Base-by-base conservation (phyloP, 352 stramenopile species). In the Elongisporangium senticosum region DNA sequence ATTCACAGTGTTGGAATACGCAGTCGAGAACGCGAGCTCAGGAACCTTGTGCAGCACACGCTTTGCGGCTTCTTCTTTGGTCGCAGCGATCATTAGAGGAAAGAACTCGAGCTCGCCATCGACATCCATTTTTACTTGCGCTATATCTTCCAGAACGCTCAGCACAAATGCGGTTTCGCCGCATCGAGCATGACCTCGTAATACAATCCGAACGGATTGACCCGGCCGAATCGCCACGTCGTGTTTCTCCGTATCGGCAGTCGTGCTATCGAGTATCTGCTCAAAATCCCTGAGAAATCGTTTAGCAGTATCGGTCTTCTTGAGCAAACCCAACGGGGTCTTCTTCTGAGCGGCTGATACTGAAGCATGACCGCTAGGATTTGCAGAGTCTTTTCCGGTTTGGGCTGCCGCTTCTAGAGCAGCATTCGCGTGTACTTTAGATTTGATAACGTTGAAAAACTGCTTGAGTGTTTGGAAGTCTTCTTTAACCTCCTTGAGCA, bases 31-130 rank as follows among this genome's bases (percentile, higher is more conserved):
- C 6, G 78, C 66, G 7, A 94, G 59, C 23, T 79, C 71, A 3
- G 82, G 82, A 2, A 92, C 70, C 23, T 70, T 65, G 39, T 88
- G 76, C 8, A 94, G 62, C 22, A 87, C 79, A 17, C 56, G 70
- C 19, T 86, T 88, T 2, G 68, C 57, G 19, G 73, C 58, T 14
- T 94, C 82, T 2, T 78, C 54, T 26, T 79, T 84, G 2, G 82
- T 87, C 0, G 73, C 73, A 7, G 79, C 82, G 2, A 89, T 65
- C 20, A 73, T 50, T 17, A 92, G 57, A 15, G 82, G 82, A 49
- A 94, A 80, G 61, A 94, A 94, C 60, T 94, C 84, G n/a, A 92
- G 68, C 39, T 75, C 68, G 10, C 78, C 77, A 37, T 92, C 84
- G n/a, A 88, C 55, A 37, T 94, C 84, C 65, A 94, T 81, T 48